Evolutionary conservation across 768 basidiomycete genomes (phyloP).

Genomic region (Obba rivulosa): DNA sequence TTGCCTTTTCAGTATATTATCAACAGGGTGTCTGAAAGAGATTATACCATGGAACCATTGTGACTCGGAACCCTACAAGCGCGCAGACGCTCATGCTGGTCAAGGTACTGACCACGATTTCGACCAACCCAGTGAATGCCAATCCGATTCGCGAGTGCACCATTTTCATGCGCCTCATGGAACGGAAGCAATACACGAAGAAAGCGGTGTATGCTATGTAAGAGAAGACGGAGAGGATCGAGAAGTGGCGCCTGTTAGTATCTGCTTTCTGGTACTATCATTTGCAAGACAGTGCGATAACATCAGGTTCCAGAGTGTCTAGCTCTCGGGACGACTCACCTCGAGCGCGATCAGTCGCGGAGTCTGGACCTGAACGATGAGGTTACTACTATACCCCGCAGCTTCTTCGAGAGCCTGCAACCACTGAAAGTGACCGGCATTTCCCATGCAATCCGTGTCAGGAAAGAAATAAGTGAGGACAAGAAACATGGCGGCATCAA

Average conservation of each 20-base stretch:
- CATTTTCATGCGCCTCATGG: slow-evolving; percentile 70
- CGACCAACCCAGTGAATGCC: slow-evolving; percentile 88
- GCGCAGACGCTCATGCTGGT: slow-evolving; percentile 92
- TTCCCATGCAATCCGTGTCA: slow-evolving; percentile 63
- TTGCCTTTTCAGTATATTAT: background rate
- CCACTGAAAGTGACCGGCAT: slow-evolving; percentile 61
- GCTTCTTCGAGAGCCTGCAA: slow-evolving; percentile 45
- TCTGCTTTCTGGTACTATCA: slow-evolving; percentile 48
- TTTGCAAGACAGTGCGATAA: too few relatives aligned
- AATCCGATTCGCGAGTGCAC: slow-evolving; percentile 91
- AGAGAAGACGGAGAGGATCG: slow-evolving; percentile 63
- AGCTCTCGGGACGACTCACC: slow-evolving; percentile 23
- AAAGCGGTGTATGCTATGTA: slow-evolving; percentile 76
- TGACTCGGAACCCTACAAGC: slow-evolving; percentile 81
- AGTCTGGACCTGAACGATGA: slow-evolving; percentile 35
- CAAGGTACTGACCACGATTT: slow-evolving; percentile 88
- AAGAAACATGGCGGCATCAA: slow-evolving; percentile 65
- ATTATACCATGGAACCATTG: slow-evolving; percentile 83
- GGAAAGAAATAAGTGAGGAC: slow-evolving; percentile 82
- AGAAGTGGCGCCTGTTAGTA: slow-evolving; percentile 42
- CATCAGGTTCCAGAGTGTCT: too few relatives aligned
- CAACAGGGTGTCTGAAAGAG: slow-evolving; percentile 2
- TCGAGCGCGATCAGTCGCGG: slow-evolving; percentile 42
- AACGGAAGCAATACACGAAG: slow-evolving; percentile 68
- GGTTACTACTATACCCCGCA: slow-evolving; percentile 29